phyloP scores from a whole-genome alignment of 495 filamentous ascomycete species.

The Podospora pseudocomata region DNA sequence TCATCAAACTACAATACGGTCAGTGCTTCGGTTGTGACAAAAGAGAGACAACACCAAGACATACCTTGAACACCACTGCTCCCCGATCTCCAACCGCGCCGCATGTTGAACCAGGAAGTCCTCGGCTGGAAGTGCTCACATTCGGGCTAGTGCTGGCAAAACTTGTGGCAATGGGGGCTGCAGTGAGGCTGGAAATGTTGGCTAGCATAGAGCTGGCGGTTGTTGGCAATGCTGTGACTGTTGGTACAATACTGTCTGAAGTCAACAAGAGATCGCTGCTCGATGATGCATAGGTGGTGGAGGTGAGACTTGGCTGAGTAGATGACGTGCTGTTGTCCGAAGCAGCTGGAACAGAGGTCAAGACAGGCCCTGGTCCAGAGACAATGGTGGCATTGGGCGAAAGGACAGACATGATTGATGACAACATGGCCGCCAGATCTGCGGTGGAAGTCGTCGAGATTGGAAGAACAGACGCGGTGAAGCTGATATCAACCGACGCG shows the following conservation, averaged over 20 bases:
- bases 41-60: background rate
- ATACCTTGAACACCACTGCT: slow-evolving; percentile 30
- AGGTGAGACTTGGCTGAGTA: background rate
- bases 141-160: background rate
- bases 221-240: background rate
- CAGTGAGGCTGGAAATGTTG: background rate
- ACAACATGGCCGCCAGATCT: background rate
- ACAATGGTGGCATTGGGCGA: background rate
- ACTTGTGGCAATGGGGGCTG: background rate
- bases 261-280: too few relatives aligned
- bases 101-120: slow-evolving; percentile 18
- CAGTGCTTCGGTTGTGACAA: background rate
- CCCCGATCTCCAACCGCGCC: slow-evolving; percentile 32
- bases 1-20: slow-evolving; percentile 40
- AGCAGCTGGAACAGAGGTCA: background rate
- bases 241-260: too few relatives aligned
- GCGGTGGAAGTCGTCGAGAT: background rate
- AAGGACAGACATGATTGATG: background rate
- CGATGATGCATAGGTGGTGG: background rate
- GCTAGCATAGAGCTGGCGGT: background rate
- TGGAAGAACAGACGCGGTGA: too few relatives aligned
- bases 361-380: background rate
- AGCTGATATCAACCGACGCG: background rate
- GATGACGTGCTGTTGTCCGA: background rate
- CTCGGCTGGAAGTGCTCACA: background rate